Conservation (phyloP, 495 filamentous ascomycete species). For the Daldinia bambusicola region DNA sequence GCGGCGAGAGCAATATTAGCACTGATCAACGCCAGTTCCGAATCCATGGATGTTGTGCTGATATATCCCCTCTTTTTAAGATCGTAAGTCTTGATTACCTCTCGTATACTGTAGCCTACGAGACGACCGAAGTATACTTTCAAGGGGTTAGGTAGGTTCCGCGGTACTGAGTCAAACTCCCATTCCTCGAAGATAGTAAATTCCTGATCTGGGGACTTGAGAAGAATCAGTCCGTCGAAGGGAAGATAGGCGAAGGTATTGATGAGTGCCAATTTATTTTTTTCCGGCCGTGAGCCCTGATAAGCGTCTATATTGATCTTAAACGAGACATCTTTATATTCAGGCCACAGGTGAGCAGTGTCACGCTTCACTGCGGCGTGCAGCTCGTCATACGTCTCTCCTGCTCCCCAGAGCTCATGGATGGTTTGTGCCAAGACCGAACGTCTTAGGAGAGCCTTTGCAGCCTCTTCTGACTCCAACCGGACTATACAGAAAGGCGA, state of each 20-base stretch:
- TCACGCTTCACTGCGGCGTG: slow-evolving; percentile 69
- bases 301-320: slow-evolving; percentile 84
- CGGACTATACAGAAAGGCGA: slow-evolving; percentile 87
- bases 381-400: slow-evolving; percentile 71
- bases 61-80: slow-evolving; percentile 95
- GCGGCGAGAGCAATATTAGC: slow-evolving; percentile 88
- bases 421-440: slow-evolving; percentile 83
- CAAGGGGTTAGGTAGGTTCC: slow-evolving; percentile 62
- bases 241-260: slow-evolving; percentile 80
- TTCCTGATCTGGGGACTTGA: slow-evolving; percentile 75
- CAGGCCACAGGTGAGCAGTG: slow-evolving; percentile 70
- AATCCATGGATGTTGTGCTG: slow-evolving; percentile 95
- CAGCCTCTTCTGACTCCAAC: slow-evolving; percentile 71
- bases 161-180: slow-evolving; percentile 59
- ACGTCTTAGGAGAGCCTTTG: slow-evolving; percentile 72
- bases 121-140: slow-evolving; percentile 76
- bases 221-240: slow-evolving; percentile 78
- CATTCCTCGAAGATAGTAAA: slow-evolving; percentile 87
- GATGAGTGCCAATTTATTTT: slow-evolving; percentile 74
- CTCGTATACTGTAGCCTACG: slow-evolving; percentile 69
- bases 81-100: slow-evolving; percentile 78
- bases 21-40: slow-evolving; percentile 89
- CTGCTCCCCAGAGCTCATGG: slow-evolving; percentile 88
- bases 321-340: slow-evolving; percentile 72
- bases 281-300: slow-evolving; percentile 70